Percentiles rank a stretch among this genome's conserved stretches.
These are phyloP conservation scores for Xylariaceae sp. DNA, from an alignment of 2,329 filamentous ascomycete genomes.

Conservation along the genomic window DNA sequence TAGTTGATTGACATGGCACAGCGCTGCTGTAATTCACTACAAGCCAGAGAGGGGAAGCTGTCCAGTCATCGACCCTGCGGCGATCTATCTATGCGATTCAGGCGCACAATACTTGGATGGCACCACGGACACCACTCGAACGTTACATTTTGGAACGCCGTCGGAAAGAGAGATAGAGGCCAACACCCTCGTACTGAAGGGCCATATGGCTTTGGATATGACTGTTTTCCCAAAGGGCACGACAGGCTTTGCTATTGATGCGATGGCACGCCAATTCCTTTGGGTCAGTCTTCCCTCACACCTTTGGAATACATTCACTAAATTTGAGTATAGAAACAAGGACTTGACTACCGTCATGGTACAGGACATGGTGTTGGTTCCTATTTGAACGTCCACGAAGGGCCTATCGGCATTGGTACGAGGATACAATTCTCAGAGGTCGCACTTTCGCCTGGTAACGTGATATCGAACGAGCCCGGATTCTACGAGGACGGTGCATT, in stretches of 20 bases:
- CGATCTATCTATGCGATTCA: slow-evolving; percentile 93
- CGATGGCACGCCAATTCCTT: slow-evolving; percentile 81
- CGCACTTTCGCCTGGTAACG: slow-evolving; percentile 83
- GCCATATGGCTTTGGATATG: slow-evolving; percentile 82
- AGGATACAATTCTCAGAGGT: slow-evolving; percentile 89
- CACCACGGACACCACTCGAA: slow-evolving; percentile 93
- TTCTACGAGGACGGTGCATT: slow-evolving; percentile 96
- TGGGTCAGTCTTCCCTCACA: slow-evolving; percentile 59
- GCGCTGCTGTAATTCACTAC: slow-evolving; percentile 95
- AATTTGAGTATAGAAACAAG: slow-evolving; percentile 50
- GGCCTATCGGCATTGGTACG: slow-evolving; percentile 92
- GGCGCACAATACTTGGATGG: slow-evolving; percentile 95
- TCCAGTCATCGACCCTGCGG: slow-evolving; percentile 75
- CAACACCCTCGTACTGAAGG: slow-evolving; percentile 92
- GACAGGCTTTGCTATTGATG: slow-evolving; percentile 86
- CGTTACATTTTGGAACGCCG: slow-evolving; percentile 84
- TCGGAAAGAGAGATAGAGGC: slow-evolving; percentile 79
- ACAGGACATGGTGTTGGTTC: slow-evolving; percentile 95
- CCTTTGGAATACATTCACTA: neutral
- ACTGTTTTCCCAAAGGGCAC: slow-evolving; percentile 93
- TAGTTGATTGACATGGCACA: slow-evolving; percentile 33
- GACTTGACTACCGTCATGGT: slow-evolving; percentile 91
- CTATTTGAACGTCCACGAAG: slow-evolving; percentile 95
- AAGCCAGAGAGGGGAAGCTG: slow-evolving; percentile 80
- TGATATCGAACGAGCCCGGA: slow-evolving; percentile 92